Evolutionary conservation across 192 early-diverging fungal genomes (phyloP), one percentile per base, ranked within the genome.

Genomic region (Umbelopsis sp.): DNA sequence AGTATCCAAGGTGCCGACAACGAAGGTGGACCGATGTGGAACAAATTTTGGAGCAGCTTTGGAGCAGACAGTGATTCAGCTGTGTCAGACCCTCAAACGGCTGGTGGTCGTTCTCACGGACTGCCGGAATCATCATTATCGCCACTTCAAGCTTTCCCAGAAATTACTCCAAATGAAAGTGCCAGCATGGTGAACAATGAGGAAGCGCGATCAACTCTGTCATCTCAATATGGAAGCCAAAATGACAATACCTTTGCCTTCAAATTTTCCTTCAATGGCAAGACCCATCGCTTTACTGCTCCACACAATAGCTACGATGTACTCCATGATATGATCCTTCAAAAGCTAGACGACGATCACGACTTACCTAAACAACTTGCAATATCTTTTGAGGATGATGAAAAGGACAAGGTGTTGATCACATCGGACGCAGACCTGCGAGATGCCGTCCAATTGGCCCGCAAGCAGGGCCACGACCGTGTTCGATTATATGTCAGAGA

Each of bases 321-420:
- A 22, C 84, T 93, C 36, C 82, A 85, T 43, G 78, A 83, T 20
- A 85, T 81, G 1, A 87, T 91, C 34, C 72, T 83, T 45, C 80
- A 84, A 50, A 91, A 91, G 71, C 43, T 81, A 0, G 24, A 54
- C 5, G 45, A 34, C 1, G 79, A 81, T 8, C 71, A 29, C 20
- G 56, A 76, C 36, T 32, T 68, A 8, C 49, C 65, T 29, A 36
- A 59, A 2, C 85, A 71, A 82, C 83, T 77, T 74, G 81, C 76
- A 29, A 83, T 95, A 36, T 90, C 89, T 1, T 98, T 96, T 73
- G 77, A 94, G 69, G 97, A 98, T 74, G 97, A 98, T 68, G 97
- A 98, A 56, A 86, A 90, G 43, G 97, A 98, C 77, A 79, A 86
- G 66, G 92, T 98, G 36, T 83, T 90, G 70, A 86, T 98, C 72